phyloP scores from a whole-genome alignment of 768 basidiomycete species.

The Pisolithus tinctorius region DNA sequence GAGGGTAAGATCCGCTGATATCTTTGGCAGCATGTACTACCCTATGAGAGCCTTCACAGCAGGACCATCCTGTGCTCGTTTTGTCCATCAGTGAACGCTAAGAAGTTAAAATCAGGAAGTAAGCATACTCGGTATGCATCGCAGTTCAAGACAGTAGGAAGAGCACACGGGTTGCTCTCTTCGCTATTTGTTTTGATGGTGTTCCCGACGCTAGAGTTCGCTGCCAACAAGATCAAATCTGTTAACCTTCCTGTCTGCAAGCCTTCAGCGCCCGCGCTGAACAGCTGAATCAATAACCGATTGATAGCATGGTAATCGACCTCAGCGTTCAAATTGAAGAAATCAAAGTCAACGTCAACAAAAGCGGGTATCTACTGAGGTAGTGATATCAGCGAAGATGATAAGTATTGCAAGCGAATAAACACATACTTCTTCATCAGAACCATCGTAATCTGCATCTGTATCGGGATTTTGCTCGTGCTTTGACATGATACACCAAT shows the following conservation, averaged over 20 bases:
- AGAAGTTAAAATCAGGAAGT: neutral
- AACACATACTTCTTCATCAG: conserved; percentile 28
- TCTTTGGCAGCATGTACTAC: conserved; percentile 61
- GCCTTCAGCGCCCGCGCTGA: conserved; percentile 62
- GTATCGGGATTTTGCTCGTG: conserved; percentile 37
- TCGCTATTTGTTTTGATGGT: conserved; percentile 83
- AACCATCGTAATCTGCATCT: conserved; percentile 31
- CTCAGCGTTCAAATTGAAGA: conserved; percentile 76
- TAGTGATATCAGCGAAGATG: conserved; percentile 8
- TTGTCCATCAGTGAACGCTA: neutral
- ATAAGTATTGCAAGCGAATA: conserved; percentile 18
- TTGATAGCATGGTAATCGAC: conserved; percentile 86
- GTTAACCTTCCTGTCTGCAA: conserved; percentile 69
- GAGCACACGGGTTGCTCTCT: conserved; percentile 70
- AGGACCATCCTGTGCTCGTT: conserved; percentile 50
- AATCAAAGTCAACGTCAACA: conserved; percentile 59
- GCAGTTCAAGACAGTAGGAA: conserved; percentile 80
- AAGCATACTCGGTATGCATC: conserved; percentile 51
- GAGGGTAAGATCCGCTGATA: conserved; percentile 41
- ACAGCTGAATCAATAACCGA: conserved; percentile 61
- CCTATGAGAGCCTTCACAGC: conserved; percentile 60
- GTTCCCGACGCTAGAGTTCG: conserved; percentile 75
- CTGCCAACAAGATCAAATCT: conserved; percentile 71
- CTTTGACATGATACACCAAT: conserved; percentile 39
- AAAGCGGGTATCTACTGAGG: conserved; percentile 10